These are phyloP conservation scores for Aquilaria agallochum DNA, from an alignment of 441 rosid genomes.

Conservation along the genomic window DNA sequence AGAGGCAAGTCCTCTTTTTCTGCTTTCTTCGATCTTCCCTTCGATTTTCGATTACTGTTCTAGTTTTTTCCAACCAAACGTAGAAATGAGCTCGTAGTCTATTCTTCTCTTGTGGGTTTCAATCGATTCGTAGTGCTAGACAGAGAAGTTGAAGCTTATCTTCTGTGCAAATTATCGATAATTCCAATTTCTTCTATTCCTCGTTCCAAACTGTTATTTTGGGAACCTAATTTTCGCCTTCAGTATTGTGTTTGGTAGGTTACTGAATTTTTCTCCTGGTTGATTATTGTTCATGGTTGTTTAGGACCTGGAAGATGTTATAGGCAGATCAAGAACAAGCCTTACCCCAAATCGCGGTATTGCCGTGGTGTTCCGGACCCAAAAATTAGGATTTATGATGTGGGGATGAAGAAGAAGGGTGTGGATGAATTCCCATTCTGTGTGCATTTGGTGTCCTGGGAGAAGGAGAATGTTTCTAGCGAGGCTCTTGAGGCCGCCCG, in stretches of 20 bases:
- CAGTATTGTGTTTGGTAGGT: background rate
- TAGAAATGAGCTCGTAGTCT: background rate
- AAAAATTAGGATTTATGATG: constrained; percentile 89
- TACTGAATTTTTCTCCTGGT: background rate
- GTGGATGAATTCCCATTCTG: constrained; percentile 93
- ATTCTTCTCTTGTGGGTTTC: background rate
- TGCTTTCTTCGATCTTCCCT: background rate
- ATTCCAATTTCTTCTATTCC: background rate
- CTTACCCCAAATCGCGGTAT: constrained; percentile 79
- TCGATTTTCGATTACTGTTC: background rate
- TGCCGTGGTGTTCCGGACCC: constrained; percentile 97
- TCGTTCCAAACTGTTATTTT: background rate
- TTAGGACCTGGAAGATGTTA: constrained; percentile 92
- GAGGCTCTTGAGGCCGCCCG: constrained; percentile 94
- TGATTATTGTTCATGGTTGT: constrained; percentile 7
- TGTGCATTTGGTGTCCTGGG: constrained; percentile 92
- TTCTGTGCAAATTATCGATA: background rate
- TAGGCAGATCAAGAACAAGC: constrained; percentile 91
- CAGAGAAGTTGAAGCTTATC: background rate
- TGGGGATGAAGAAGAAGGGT: constrained; percentile 86
- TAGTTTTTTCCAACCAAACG: background rate
- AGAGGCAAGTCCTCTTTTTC: constrained; percentile 9
- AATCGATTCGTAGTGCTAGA: background rate
- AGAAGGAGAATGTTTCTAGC: constrained; percentile 87
- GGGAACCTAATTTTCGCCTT: background rate